phyloP scores from a whole-genome alignment of 1,139 yeast genomes.

The Nematodospora anomalae region DNA sequence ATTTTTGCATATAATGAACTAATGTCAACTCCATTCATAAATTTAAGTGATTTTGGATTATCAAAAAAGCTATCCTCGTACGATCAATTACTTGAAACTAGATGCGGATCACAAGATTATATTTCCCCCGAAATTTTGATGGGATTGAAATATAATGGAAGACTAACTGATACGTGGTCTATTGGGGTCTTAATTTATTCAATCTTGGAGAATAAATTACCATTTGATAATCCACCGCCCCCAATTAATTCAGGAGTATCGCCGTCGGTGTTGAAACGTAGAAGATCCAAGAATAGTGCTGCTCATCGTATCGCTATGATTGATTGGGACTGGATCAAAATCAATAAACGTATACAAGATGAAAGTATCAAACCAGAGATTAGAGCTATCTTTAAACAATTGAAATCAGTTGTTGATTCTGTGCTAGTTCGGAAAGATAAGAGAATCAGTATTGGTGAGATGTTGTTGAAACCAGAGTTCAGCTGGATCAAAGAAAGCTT shows the following conservation, averaged over 20 bases:
- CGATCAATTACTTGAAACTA: conserved; percentile 67
- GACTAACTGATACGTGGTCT: conserved; percentile 91
- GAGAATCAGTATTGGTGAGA: conserved; percentile 21
- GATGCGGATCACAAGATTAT: conserved; percentile 96
- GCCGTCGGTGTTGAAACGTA: conserved; percentile 49
- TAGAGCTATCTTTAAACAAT: conserved; percentile 24
- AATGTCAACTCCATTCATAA: conserved; percentile 37
- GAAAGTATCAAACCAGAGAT: conserved; percentile 14
- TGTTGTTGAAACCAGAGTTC: conserved; percentile 18
- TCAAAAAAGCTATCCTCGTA: conserved; percentile 63
- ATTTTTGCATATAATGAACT: conserved; percentile 7
- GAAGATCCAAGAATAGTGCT: conserved; percentile 54
- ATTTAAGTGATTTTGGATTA: conserved; percentile 85
- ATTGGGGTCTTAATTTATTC: conserved; percentile 87
- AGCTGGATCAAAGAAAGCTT: conserved; percentile 22
- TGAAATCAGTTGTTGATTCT: conserved; percentile 33
- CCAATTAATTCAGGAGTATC: conserved; percentile 32
- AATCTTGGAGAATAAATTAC: conserved; percentile 78
- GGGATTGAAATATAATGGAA: conserved; percentile 90
- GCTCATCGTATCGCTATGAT: conserved; percentile 90
- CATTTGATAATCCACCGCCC: conserved; percentile 58
- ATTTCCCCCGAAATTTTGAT: conserved; percentile 89
- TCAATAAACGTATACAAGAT: conserved; percentile 21
- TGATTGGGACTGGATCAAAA: conserved; percentile 80
- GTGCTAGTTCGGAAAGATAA: conserved; percentile 43